Percentiles rank a stretch among this genome's conserved stretches.
Conservation (phyloP, 2,329 filamentous ascomycete species). For the Colletotrichum sojae region DNA sequence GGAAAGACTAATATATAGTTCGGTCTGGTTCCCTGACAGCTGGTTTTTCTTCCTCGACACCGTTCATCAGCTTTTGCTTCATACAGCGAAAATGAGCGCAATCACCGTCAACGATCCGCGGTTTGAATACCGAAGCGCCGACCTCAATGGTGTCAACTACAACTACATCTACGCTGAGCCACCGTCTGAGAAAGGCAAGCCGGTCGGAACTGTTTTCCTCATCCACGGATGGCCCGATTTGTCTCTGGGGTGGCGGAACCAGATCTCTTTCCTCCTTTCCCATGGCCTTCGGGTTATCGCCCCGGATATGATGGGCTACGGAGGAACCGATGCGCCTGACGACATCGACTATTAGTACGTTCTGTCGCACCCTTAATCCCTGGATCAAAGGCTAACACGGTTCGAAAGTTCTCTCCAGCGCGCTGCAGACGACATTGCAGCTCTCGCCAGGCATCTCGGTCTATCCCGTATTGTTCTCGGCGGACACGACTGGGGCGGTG, state of each 20-base stretch:
- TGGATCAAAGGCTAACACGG: slow-evolving; percentile 50
- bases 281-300: slow-evolving; percentile 80
- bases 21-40: too few species aligned
- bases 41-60: too few species aligned
- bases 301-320: slow-evolving; percentile 85
- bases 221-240: slow-evolving; percentile 82
- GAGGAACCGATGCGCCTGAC: slow-evolving; percentile 75
- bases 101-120: neutral
- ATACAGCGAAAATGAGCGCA: neutral
- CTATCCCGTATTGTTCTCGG: slow-evolving; percentile 75
- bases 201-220: slow-evolving; percentile 57
- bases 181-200: slow-evolving; percentile 42
- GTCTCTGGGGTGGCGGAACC: slow-evolving; percentile 82
- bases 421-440: slow-evolving; percentile 78
- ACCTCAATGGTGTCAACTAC: slow-evolving; percentile 69
- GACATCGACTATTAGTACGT: slow-evolving; percentile 26
- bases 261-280: slow-evolving; percentile 78
- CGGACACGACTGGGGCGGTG: slow-evolving; percentile 88
- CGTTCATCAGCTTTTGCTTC: too few species aligned
- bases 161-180: slow-evolving; percentile 68
- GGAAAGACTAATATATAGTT: too few species aligned
- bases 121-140: slow-evolving; percentile 29
- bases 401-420: slow-evolving; percentile 75
- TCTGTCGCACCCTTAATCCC: neutral
- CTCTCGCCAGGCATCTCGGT: slow-evolving; percentile 69